Evolutionary conservation across 1,139 yeast genomes (phyloP), one percentile per base, ranked within the genome.

Genomic region (Magnusiomyces paraingens): DNA sequence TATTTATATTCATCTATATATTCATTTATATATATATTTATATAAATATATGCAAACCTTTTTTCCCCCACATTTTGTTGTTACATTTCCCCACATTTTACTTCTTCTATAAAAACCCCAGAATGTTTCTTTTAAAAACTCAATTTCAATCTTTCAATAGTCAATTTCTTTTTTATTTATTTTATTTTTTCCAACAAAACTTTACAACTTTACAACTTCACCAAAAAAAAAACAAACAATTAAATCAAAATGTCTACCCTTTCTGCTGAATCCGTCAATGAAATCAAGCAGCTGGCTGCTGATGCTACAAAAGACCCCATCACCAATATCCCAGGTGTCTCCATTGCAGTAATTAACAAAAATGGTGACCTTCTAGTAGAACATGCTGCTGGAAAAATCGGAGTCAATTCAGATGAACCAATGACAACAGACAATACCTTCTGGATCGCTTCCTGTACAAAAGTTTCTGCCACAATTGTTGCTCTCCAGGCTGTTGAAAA

Each of bases 371-470:
- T 52, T 17, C 38, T 55, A 11, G 45, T 38, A 43, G 39, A 46
- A 21, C 39, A 57, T 29, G 58, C 62, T n/a, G 49, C 60, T 14
- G 69, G 69, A 10, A 53, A 54, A 45, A 55, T 59, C 5, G 66
- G 64, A n/a, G 59, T 62, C 5, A 56, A 61, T 21, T 59, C 62
- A 2, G 47, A 52, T n/a, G 57, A 58, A 1, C 57, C 59, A 10
- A 45, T 68, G 22, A 65, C 68, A 5, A 54, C 57, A 3, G 75
- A 76, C 46, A 64, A 70, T 46, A 60, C 70, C 15, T 67, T 75
- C 56, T 68, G 75, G 55, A 67, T 66, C 49, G 79, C 73, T 47
- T 77, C 82, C 14, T 75, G 79, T 55, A 76, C 83, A 14, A 80
- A 80, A 60, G 62, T 78, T 2, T 63, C 78, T 53, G 76, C 82